Percentiles rank a stretch among this genome's conserved stretches.
These are phyloP conservation scores for Brettanomyces sp. DNA, from an alignment of 805 yeast genomes.

Conservation along the genomic window DNA sequence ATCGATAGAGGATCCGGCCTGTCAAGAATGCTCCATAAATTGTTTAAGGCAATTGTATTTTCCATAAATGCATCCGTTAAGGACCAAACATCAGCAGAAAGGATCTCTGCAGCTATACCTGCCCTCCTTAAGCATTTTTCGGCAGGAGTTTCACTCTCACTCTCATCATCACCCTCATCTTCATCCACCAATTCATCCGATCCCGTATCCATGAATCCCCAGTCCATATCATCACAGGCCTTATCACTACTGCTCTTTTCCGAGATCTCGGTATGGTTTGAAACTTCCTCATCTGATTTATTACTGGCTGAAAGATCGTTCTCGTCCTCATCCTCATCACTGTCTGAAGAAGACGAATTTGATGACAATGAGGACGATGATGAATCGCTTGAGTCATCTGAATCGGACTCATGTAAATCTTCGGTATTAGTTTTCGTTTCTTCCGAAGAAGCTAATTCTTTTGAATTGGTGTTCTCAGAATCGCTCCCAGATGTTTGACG, in stretches of 20 bases:
- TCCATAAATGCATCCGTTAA: constrained; percentile 77
- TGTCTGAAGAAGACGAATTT: constrained; percentile 1
- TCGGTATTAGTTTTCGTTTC: constrained; percentile 2
- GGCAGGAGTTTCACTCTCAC: constrained; percentile 24
- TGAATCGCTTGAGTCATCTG: constrained; percentile 10
- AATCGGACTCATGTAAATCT: constrained; percentile 6
- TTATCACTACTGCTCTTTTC: too few relatives aligned
- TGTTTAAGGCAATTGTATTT: constrained; percentile 50
- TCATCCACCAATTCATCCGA: constrained; percentile 15
- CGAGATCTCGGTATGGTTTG: too few relatives aligned
- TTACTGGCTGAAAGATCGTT: neutral
- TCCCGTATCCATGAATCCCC: neutral
- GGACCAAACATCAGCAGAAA: constrained; percentile 91
- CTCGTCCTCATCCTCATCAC: constrained; percentile 4
- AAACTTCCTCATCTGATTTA: neutral
- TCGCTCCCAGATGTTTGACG: too few relatives aligned
- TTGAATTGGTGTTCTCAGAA: neutral
- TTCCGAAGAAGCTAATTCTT: neutral
- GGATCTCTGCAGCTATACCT: constrained; percentile 76
- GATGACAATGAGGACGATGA: neutral
- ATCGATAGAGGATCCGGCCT: constrained; percentile 59
- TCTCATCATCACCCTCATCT: constrained; percentile 17
- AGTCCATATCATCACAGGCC: neutral
- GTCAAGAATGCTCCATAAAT: constrained; percentile 75
- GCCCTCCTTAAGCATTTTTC: constrained; percentile 34